These are phyloP conservation scores for Sporopachydermia lactativora DNA, from an alignment of 805 yeast species.

Conservation along the genomic window DNA sequence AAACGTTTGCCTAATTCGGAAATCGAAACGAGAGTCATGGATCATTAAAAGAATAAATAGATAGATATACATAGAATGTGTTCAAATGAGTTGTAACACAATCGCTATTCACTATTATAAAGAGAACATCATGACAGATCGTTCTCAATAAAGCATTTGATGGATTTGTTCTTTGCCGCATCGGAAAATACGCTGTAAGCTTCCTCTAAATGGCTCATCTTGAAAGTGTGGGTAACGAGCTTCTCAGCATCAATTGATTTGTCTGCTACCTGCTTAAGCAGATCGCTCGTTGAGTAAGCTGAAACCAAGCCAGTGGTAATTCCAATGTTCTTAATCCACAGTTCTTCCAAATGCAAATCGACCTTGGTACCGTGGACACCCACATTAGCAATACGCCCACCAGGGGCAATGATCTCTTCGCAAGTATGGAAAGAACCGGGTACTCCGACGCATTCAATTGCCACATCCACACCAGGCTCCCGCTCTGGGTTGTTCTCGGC, in stretches of 20 bases:
- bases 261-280: conserved; percentile 22
- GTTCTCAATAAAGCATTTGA: conserved; percentile 22
- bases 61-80: no score
- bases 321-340: conserved; percentile 30
- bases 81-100: no score
- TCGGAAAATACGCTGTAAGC: conserved; percentile 36
- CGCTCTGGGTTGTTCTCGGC: conserved; percentile 20
- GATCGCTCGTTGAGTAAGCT: conserved; percentile 27
- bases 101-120: no score
- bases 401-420: conserved; percentile 37
- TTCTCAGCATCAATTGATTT: conserved; percentile 15
- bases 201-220: conserved; percentile 34
- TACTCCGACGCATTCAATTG: conserved; percentile 51
- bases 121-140: not conserved
- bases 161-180: conserved; percentile 36
- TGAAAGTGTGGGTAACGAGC: conserved; percentile 39
- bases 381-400: conserved; percentile 53
- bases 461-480: conserved; percentile 45
- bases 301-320: conserved; percentile 37
- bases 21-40: no score
- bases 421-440: conserved; percentile 47
- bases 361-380: conserved; percentile 37
- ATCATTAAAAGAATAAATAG: no score
- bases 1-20: no score
- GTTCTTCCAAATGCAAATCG: conserved; percentile 26